These are phyloP conservation scores for Sphagnum tenellum DNA, from an alignment of 225 moss, liverwort and hornwort species.

Conservation along the genomic window DNA sequence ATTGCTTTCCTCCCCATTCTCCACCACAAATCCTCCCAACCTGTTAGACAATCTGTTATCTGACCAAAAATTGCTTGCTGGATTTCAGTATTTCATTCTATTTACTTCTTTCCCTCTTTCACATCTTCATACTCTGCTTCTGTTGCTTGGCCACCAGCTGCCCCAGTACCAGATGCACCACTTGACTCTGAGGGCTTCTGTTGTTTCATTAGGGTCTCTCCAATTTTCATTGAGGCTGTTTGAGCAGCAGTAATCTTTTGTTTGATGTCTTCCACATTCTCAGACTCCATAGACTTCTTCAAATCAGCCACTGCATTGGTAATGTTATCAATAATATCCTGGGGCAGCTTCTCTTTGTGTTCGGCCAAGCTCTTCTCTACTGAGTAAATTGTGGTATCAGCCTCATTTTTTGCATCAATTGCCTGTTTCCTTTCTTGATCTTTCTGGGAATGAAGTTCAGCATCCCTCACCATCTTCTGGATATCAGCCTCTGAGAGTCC, in stretches of 20 bases:
- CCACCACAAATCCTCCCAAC: too few relatives aligned
- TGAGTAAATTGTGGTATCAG: conserved; percentile 55
- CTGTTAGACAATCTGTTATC: too few relatives aligned
- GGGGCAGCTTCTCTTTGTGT: conserved; percentile 68
- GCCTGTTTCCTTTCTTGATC: conserved; percentile 87
- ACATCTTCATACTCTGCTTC: conserved; percentile 83
- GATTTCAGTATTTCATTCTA: too few relatives aligned
- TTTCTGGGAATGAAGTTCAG: conserved; percentile 63
- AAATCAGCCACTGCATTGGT: conserved; percentile 41
- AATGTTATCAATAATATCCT: conserved; percentile 49
- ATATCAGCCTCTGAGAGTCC: conserved; percentile 80
- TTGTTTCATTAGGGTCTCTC: conserved; percentile 54
- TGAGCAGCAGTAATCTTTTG: conserved; percentile 47
- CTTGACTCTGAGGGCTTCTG: conserved; percentile 15
- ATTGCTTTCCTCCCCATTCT: too few relatives aligned
- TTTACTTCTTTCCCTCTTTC: conserved; percentile 65
- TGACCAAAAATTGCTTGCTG: too few relatives aligned
- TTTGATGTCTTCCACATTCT: conserved; percentile 53
- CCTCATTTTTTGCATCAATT: conserved; percentile 83
- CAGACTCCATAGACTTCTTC: conserved; percentile 52
- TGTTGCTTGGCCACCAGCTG: conserved; percentile 40
- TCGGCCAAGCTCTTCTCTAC: conserved; percentile 72
- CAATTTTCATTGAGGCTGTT: conserved; percentile 79
- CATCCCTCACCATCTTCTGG: conserved; percentile 91
- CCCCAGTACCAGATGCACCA: conserved; percentile 10